Percentiles rank a stretch among this genome's conserved stretches.
Conservation (phyloP, 495 filamentous ascomycete genomes). For the Hyaloscypha hepaticicola region DNA sequence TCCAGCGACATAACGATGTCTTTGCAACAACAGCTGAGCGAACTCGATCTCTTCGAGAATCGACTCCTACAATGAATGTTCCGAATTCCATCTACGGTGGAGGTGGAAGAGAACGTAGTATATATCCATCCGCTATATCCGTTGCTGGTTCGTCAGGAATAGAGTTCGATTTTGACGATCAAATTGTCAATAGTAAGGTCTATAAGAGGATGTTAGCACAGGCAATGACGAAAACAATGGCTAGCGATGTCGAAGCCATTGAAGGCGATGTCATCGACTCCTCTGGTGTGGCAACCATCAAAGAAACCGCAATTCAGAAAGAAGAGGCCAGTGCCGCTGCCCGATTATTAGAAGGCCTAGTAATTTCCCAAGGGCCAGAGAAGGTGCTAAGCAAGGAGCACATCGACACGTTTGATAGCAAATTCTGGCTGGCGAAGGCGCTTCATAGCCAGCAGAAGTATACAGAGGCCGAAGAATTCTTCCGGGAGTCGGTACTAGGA, state of each 20-base stretch:
- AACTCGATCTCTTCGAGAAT: background rate
- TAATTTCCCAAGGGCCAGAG: too few species aligned
- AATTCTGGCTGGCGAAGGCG: background rate
- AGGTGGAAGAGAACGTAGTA: background rate
- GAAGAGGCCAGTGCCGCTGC: too few species aligned
- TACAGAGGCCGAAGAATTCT: background rate
- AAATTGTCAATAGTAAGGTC: background rate
- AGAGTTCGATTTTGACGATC: background rate
- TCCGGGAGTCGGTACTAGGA: background rate
- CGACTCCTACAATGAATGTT: background rate
- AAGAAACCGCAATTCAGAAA: too few species aligned
- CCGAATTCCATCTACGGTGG: background rate
- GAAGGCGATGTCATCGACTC: background rate
- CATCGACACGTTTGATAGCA: background rate
- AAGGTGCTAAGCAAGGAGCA: background rate
- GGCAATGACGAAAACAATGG: background rate
- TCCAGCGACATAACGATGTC: background rate
- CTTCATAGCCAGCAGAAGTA: background rate
- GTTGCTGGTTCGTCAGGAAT: background rate
- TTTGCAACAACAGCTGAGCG: background rate
- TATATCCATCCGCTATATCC: background rate
- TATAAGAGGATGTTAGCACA: background rate
- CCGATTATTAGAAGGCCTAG: too few species aligned
- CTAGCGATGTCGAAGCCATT: background rate
- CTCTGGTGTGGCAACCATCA: too few species aligned